Percentiles rank a stretch among this genome's conserved stretches.
Conservation (phyloP, 23 red algal genomes). For the Gracilaria domingensis region DNA sequence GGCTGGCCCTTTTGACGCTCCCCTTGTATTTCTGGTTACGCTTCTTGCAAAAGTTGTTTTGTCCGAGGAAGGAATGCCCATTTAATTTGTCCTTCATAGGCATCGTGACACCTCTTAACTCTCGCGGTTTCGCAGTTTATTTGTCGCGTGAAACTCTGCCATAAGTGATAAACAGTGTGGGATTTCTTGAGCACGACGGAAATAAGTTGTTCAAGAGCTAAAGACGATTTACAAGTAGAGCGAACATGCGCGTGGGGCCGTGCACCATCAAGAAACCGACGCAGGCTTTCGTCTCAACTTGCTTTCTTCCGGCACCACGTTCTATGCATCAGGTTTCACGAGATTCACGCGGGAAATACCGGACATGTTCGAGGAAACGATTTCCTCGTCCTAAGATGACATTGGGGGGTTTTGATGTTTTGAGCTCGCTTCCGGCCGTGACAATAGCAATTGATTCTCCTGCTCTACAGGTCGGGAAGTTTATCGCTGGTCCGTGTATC, state of each 20-base stretch:
- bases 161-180: no score
- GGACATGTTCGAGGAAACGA: background rate
- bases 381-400: background rate
- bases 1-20: no score
- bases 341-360: background rate
- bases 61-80: no score
- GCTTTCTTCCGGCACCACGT: background rate
- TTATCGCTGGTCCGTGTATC: slow-evolving; percentile 74
- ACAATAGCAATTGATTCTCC: slow-evolving; percentile 37
- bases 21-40: no score
- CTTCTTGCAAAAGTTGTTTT: no score
- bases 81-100: no score
- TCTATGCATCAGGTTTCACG: background rate
- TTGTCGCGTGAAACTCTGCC: no score
- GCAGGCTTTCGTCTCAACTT: background rate
- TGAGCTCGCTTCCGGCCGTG: background rate
- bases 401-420: background rate
- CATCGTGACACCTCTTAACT: no score
- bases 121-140: no score
- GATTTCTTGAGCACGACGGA: no score
- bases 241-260: background rate
- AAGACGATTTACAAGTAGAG: no score
- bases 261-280: background rate
- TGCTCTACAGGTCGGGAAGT: slow-evolving; percentile 48
- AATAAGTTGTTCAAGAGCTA: no score